Conservation (phyloP, 2,329 filamentous ascomycete species). For the Grosmannia penicillata region DNA sequence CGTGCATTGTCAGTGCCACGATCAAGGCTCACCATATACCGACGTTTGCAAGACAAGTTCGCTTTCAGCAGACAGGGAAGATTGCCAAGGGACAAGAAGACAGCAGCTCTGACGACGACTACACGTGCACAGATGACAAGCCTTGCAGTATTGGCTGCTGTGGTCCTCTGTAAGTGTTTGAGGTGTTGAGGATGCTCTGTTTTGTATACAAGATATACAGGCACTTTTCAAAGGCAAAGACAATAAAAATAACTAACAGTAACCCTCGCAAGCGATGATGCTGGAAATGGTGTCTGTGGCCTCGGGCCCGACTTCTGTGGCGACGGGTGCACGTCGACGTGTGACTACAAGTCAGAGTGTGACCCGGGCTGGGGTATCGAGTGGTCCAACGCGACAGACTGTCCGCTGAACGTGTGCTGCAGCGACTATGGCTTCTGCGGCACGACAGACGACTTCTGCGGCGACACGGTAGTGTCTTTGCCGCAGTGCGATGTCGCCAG, state of each 20-base stretch:
- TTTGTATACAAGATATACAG: too few species aligned
- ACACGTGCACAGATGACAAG: background rate
- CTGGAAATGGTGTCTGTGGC: background rate
- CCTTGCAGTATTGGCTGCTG: background rate
- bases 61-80: background rate
- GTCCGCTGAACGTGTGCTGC: conserved; percentile 18
- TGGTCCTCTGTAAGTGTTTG: background rate
- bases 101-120: background rate
- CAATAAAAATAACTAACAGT: background rate
- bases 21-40: background rate
- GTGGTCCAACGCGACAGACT: background rate
- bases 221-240: too few species aligned
- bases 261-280: background rate
- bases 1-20: background rate
- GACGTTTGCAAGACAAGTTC: background rate
- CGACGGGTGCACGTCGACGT: background rate
- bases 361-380: background rate
- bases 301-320: background rate
- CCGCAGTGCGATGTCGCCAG: conserved; percentile 4
- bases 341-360: background rate
- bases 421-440: conserved; percentile 19
- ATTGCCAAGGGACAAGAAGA: background rate
- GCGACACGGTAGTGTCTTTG: background rate
- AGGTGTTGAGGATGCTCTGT: background rate
- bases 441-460: conserved; percentile 15